Evolutionary conservation across 441 rosid species (phyloP), one percentile per base, ranked within the genome.

Genomic region (Pelargonium australe): DNA sequence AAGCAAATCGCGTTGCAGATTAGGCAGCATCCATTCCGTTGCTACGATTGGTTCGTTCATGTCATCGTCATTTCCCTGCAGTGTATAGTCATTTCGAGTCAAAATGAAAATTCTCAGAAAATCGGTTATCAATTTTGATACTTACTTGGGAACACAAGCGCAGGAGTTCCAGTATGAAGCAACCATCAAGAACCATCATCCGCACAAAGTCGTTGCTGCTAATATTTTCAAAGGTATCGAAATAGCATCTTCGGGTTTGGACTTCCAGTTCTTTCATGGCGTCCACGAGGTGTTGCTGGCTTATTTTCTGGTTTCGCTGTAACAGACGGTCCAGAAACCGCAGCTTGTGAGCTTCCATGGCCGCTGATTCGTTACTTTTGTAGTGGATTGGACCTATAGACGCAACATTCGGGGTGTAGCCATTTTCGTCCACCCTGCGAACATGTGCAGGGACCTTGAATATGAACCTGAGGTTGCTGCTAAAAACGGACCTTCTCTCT

Each of bases 111-210:
- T 34, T 34, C 40, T 34, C 40, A 0, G 40, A 34, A 34, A 34
- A 34, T 34, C 40, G 3, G 5, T 3, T 2, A 3, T 31, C 5
- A 0, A 31, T 31, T 31, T 31, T 3, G 23, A 31, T 31, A 31
- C 37, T 31, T 31, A 31, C 37, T 31, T 31, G 37, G 37, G 37
- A 31, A 31, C 14, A 60, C 5, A 58, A 43, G 37, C 72, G 51
- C 66, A 69, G 7, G 10, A 69, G 66, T 16, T 69, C 66, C 51
- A 69, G 37, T 1, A 69, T 20, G 66, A 69, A 69, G 37, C 65
- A 61, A 12, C 72, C 72, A 40, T 69, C 72, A 13, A 69, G 58
- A 37, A 60, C 55, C 72, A 69, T 60, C 72, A 69, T 69, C 11
- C 25, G 6, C 5, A 69, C 57, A 17, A 69, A 69, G 1, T 69